Percentiles rank a stretch among this genome's conserved stretches.
Conservation (phyloP, 768 basidiomycete genomes). For the Mycena vulgaris region DNA sequence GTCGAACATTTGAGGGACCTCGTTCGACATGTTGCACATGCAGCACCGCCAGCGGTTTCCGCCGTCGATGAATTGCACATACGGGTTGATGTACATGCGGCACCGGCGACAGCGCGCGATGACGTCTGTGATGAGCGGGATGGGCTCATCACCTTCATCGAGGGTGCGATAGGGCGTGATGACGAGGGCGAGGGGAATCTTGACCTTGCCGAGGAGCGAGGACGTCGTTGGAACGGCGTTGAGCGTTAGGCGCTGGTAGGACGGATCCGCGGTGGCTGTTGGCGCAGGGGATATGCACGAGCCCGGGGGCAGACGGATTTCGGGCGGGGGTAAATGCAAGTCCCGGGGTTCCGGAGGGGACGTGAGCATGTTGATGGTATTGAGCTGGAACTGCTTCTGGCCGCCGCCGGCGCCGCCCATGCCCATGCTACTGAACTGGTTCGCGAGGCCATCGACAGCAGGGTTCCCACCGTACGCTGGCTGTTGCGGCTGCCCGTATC, state of each 20-base stretch:
- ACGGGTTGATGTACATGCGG: conserved; percentile 97
- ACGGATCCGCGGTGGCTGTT: conserved; percentile 87
- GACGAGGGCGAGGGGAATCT: conserved; percentile 91
- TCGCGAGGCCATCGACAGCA: conserved; percentile 75
- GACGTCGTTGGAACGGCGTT: conserved; percentile 95
- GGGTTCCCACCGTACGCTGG: conserved; percentile 47
- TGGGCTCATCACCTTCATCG: conserved; percentile 85
- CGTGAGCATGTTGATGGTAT: conserved; percentile 93
- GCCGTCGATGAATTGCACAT: conserved; percentile 97
- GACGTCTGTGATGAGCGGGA: conserved; percentile 94
- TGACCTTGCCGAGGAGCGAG: conserved; percentile 89
- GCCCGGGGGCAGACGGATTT: conserved; percentile 90
- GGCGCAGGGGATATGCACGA: conserved; percentile 85
- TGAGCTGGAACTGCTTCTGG: conserved; percentile 83
- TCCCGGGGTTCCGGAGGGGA: conserved; percentile 94
- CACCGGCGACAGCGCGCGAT: conserved; percentile 97
- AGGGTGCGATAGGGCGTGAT: conserved; percentile 92
- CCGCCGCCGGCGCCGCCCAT: conserved; percentile 74
- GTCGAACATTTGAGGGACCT: conserved; percentile 98
- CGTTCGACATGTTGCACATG: conserved; percentile 98
- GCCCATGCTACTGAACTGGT: conserved; percentile 93
- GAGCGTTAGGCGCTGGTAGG: conserved; percentile 92
- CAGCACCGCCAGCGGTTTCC: conserved; percentile 99
- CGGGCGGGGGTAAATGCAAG: conserved; percentile 85
- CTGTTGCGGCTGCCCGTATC: conserved; percentile 60